Evolutionary conservation across 2,329 filamentous ascomycete species (phyloP).

Genomic region (Pseudocercospora musae): DNA sequence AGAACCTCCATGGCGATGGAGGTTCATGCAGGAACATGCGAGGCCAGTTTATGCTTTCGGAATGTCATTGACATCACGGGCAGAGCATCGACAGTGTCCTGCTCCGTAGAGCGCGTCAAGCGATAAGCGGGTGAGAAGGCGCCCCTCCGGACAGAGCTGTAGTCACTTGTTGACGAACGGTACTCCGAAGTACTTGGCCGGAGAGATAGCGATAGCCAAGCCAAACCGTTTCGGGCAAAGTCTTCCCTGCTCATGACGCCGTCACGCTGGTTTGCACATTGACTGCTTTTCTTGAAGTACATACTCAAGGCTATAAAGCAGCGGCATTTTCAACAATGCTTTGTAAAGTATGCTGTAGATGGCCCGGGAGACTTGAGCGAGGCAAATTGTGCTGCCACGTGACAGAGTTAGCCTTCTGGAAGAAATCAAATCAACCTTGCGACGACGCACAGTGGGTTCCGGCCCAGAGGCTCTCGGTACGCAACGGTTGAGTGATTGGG

Average conservation of each 20-base stretch:
- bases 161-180: neutral
- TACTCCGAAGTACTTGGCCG: neutral
- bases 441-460: neutral
- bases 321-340: neutral
- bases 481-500: neutral
- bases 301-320: neutral
- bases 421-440: neutral
- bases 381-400: neutral
- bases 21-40: neutral
- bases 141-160: neutral
- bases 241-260: neutral
- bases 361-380: neutral
- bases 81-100: neutral
- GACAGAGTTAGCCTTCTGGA: neutral
- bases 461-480: neutral
- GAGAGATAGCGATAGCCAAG: slow-evolving; percentile 1
- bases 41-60: neutral
- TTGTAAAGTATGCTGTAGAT: neutral
- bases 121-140: neutral
- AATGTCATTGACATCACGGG: neutral
- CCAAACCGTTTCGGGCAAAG: slow-evolving; percentile 1
- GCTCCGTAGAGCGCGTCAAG: neutral
- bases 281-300: neutral
- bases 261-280: neutral
- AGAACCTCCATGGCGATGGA: neutral